Evolutionary conservation across 1,284 basidiomycete species (phyloP), one percentile per base, ranked within the genome.

Genomic region (Stereum hirsutum): DNA sequence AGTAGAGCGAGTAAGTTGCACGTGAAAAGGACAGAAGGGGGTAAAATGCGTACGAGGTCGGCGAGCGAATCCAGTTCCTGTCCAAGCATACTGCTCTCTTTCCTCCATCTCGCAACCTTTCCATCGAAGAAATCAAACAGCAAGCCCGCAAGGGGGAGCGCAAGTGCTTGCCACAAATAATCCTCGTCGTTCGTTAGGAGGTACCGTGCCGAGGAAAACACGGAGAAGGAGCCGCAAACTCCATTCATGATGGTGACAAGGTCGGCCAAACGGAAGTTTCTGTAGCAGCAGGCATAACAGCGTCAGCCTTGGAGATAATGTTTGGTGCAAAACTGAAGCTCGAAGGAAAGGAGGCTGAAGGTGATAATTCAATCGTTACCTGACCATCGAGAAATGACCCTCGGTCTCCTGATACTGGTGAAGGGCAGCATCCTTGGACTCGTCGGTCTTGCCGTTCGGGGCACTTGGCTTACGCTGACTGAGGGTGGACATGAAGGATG

Each of bases 221-320:
- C 75, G 32, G 94, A 97, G 55, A 97, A 86, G 12, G 90, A 90
- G 46, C 96, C 96, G 65, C 96, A 99, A 61, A 99, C 89, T 32
- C 96, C 96, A 60, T 99, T 99, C 85, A 96, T 95, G 52, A 99
- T 91, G n/a, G 95, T 99, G 57, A 99, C 92, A 36, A 96, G 77
- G 67, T 99, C 95, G 54, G 95, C 95, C 27, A 99, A 79, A 46
- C 94, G 91, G 62, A 99, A 99, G 65, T 98, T 99, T 54, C 95
- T 96, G 56, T 27, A 41, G n/a, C 33, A 41, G 30, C 25, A 40
- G 26, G 31, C 28, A 38, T 15, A 44, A 23, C 20, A 28, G 17
- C 24, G 26, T 28, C 14, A 39, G 28, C 19, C 3, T 20, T 41
- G 34, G 32, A 32, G 8, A 46, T n/a, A 5, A 30, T n/a, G 17